Base-by-base conservation (phyloP, 108 stramenopile genomes). In the Aurantiochytrium sp. region DNA sequence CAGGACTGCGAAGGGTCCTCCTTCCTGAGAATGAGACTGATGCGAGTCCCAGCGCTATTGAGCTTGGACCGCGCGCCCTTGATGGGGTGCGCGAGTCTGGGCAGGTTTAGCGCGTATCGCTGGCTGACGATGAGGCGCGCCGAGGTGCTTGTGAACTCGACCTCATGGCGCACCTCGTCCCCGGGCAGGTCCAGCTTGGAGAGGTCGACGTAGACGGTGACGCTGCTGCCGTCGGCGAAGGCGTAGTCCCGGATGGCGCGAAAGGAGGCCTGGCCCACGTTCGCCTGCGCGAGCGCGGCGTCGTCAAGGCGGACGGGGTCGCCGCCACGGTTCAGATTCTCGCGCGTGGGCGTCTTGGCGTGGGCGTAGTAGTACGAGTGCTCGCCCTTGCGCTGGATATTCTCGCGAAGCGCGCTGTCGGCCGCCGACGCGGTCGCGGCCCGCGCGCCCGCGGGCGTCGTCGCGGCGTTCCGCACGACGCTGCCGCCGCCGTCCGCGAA, bases 311-410 rank as follows among this genome's bases (percentile, higher is more conserved):
- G 73, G 12, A 48, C 45, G 36, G 73, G 73, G 73, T 41, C 73
- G n/a, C 45, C 73, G 0, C 73, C 73, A 0, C 45, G 39, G 1
- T 81, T 81, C 6, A 81, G n/a, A 30, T 81, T 81, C 19, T 81
- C 42, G 19, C n/a, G 42, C 45, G 73, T 48, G 50, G 73, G 73
- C 21, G 73, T 81, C 73, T 81, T 81, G 73, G 73, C 73, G 24
- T 81, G 73, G 6, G 73, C 73, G 45, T 48, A 81, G 45, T 81
- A 81, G 39, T 81, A 81, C 2, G 73, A 81, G 73, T 81, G 21
- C 73, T 81, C 73, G n/a, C 73, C 73, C 30, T 81, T 81, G 73
- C 42, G 45, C 73, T 41, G 42, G 45, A 81, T 81, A 2, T 81
- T 81, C 12, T 41, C 73, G 27, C 73, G 73, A 15, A 81, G 73